Conservation (phyloP, 305 asterid genomes). For the Fraxinus nigra region DNA sequence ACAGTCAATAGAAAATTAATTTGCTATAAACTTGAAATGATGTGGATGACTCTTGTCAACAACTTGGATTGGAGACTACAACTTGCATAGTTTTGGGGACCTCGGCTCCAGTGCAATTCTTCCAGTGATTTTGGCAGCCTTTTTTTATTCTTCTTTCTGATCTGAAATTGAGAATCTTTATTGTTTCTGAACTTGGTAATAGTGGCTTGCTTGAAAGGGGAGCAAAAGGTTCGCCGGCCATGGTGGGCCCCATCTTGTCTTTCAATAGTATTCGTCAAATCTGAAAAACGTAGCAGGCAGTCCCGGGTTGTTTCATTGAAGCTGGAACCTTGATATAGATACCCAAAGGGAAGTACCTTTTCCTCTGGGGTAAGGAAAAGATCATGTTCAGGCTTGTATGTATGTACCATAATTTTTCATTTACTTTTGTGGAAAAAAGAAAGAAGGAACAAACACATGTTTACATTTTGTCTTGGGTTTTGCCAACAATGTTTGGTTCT, state of each 20-base stretch:
- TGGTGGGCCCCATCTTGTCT: constrained; percentile 99
- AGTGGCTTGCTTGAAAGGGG: constrained; percentile 99
- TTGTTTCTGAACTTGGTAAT: constrained; percentile 25
- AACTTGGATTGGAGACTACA: neutral
- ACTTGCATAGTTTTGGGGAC: neutral
- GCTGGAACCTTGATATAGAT: constrained; percentile 83
- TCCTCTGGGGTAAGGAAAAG: neutral
- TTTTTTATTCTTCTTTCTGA: neutral
- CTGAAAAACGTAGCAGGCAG: constrained; percentile 84
- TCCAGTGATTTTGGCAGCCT: neutral
- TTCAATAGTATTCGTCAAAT: constrained; percentile 57
- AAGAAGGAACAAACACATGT: constrained; percentile 21
- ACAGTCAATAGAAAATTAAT: neutral
- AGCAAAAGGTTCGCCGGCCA: constrained; percentile 83
- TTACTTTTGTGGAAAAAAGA: constrained; percentile 26
- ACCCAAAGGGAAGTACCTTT: neutral
- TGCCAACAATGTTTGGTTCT: constrained; percentile 33
- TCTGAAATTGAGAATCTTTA: constrained; percentile 8
- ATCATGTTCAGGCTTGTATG: constrained; percentile 9
- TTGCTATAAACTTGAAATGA: neutral
- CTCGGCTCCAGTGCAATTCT: neutral
- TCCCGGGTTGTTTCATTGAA: constrained; percentile 92
- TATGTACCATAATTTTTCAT: constrained; percentile 22
- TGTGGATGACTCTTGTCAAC: neutral
- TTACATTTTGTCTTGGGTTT: constrained; percentile 29